Evolutionary conservation across 2,329 filamentous ascomycete genomes (phyloP), one percentile per base, ranked within the genome.

Genomic region (Aspergillus uvarum): DNA sequence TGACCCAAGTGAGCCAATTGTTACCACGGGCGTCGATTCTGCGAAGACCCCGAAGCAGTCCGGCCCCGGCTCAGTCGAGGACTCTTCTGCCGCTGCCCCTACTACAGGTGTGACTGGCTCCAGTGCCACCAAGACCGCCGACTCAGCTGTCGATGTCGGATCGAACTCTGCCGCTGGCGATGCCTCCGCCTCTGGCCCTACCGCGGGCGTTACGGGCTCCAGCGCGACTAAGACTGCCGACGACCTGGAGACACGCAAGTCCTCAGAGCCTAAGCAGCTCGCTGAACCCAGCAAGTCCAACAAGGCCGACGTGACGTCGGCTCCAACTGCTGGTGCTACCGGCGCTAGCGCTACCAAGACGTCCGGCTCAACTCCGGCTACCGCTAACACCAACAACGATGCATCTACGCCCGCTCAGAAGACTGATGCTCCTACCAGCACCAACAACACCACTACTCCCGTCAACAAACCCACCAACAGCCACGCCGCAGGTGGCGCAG

Each of bases 21-120:
- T 44, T 12, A 44, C 38, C 38, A 44, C 38, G n/a, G 38, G 38
- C 14, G 38, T 44, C 16, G 38, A 16, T 44, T 44, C 38, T 7
- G 38, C 38, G 14, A 44, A 44, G 16, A 16, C 38, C n/a, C 38
- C 38, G 16, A 7, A 19, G 38, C 6, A 44, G 38, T 2, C 66
- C 65, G 7, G 65, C 51, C 22, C 69, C 68, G 12, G 75, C 62
- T 1, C 73, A 73, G 21, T 76, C 74, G 14, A 75, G 24, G 54
- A 76, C 70, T 21, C 74, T 73, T 16, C 69, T 65, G 0, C 74
- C 74, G n/a, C 72, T 75, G 31, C 64, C 7, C 42, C 61, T 16
- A 32, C 56, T n/a, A 49, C 59, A 11, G 59, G 59, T 26, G 55
- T 52, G 7, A 59, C 59, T 22, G 60, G 59, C 26, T 52, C 63